A percentile compares a stretch with the other conserved stretches of the same genome.
These are phyloP conservation scores for Neofusicoccum sp. DNA, from an alignment of 2,329 filamentous ascomycete species.

Conservation along the genomic window DNA sequence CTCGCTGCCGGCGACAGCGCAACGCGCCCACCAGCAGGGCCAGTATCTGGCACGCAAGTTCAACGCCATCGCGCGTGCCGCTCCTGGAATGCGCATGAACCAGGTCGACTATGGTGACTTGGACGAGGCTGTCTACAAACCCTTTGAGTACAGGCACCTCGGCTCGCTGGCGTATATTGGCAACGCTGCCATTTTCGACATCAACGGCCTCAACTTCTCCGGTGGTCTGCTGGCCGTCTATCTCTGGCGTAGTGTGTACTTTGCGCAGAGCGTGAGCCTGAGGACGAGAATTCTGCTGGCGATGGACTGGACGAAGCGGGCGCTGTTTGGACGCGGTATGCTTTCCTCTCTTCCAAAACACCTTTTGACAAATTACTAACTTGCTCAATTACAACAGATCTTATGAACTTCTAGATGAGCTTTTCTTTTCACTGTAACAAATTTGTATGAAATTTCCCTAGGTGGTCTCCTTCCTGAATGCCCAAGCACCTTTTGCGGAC, in stretches of 20 bases:
- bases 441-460: background rate
- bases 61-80: constrained; percentile 79
- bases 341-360: constrained; percentile 21
- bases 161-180: constrained; percentile 93
- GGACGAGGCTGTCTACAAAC: constrained; percentile 88
- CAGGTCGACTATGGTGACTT: constrained; percentile 84
- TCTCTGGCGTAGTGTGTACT: constrained; percentile 93
- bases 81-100: constrained; percentile 73
- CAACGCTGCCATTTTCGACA: constrained; percentile 93
- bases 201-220: constrained; percentile 72
- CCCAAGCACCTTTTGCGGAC: background rate
- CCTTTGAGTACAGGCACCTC: constrained; percentile 90
- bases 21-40: constrained; percentile 94
- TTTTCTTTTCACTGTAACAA: background rate
- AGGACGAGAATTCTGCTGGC: constrained; percentile 83
- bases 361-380: constrained; percentile 2
- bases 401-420: constrained; percentile 32
- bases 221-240: constrained; percentile 93
- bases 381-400: constrained; percentile 25
- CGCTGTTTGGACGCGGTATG: constrained; percentile 91
- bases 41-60: constrained; percentile 90
- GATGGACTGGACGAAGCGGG: constrained; percentile 99
- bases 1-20: constrained; percentile 88
- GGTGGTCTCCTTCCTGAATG: background rate
- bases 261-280: constrained; percentile 93